These are phyloP conservation scores for Serendipita sp. DNA, from an alignment of 768 basidiomycete genomes.

Conservation along the genomic window DNA sequence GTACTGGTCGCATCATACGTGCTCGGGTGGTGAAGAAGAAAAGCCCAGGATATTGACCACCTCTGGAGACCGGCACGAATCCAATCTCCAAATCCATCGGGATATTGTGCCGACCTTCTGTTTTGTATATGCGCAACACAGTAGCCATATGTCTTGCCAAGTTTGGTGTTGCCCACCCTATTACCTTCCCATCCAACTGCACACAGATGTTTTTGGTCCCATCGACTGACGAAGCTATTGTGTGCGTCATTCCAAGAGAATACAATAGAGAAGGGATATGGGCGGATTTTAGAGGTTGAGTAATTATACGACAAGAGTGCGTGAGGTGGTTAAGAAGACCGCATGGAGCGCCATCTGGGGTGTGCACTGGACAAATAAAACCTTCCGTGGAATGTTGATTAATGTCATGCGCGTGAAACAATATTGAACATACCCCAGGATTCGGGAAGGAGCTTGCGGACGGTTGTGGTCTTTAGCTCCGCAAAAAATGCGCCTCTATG, in stretches of 20 bases:
- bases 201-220: slow-evolving; percentile 66
- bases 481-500: slow-evolving; percentile 99
- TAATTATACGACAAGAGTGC: slow-evolving; percentile 82
- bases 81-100: slow-evolving; percentile 94
- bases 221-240: slow-evolving; percentile 64
- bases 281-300: slow-evolving; percentile 51
- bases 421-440: slow-evolving; percentile 67
- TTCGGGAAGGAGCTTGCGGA: slow-evolving; percentile 90
- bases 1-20: slow-evolving; percentile 97
- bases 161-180: slow-evolving; percentile 76
- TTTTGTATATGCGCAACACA: slow-evolving; percentile 86
- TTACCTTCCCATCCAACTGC: slow-evolving; percentile 88
- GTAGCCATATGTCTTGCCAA: slow-evolving; percentile 69
- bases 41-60: slow-evolving; percentile 93
- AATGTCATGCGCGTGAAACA: background rate
- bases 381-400: slow-evolving; percentile 30
- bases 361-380: slow-evolving; percentile 96
- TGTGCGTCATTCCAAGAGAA: slow-evolving; percentile 87
- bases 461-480: slow-evolving; percentile 93
- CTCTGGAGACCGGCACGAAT: slow-evolving; percentile 70
- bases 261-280: slow-evolving; percentile 72
- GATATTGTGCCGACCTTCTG: slow-evolving; percentile 62
- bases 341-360: slow-evolving; percentile 95
- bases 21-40: slow-evolving; percentile 77
- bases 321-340: slow-evolving; percentile 95